phyloP scores from a whole-genome alignment of 495 filamentous ascomycete genomes.

The Extremus antarcticus region DNA sequence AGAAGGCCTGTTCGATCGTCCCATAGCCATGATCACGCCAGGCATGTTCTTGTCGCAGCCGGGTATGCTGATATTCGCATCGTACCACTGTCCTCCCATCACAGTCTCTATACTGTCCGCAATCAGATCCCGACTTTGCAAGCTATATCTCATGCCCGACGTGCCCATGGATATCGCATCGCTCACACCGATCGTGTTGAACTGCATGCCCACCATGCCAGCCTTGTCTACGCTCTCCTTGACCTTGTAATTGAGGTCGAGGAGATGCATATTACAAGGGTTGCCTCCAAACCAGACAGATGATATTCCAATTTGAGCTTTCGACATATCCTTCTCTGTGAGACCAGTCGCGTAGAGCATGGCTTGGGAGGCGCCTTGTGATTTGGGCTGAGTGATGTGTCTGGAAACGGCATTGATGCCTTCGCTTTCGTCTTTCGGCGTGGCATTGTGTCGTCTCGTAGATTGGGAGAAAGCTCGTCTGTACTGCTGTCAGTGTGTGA shows the following conservation, averaged over 20 bases:
- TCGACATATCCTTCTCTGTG: conserved; percentile 71
- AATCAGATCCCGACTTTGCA: conserved; percentile 91
- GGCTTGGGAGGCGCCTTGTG: conserved; percentile 94
- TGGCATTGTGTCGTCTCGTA: conserved; percentile 2
- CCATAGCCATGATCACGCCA: conserved; percentile 96
- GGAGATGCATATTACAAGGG: conserved; percentile 97
- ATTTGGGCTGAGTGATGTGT: conserved; percentile 84
- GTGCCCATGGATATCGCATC: conserved; percentile 77
- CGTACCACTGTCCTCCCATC: conserved; percentile 98
- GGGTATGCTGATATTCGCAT: conserved; percentile 95
- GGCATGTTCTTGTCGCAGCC: conserved; percentile 99
- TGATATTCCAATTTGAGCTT: conserved; percentile 93
- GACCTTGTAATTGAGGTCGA: conserved; percentile 74
- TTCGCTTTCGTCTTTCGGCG: conserved; percentile 14
- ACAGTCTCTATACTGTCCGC: conserved; percentile 98
- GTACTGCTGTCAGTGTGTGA: neutral
- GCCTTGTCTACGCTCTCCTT: conserved; percentile 74
- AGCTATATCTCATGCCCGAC: conserved; percentile 81
- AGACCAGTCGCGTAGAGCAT: conserved; percentile 97
- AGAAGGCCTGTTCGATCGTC: conserved; percentile 80
- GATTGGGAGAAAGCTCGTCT: conserved; percentile 18
- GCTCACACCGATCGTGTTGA: conserved; percentile 95
- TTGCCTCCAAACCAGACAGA: conserved; percentile 89
- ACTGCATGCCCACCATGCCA: conserved; percentile 51
- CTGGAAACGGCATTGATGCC: conserved; percentile 70